Conservation (phyloP, 106 monocot genomes). For the Gastrodia elata region DNA sequence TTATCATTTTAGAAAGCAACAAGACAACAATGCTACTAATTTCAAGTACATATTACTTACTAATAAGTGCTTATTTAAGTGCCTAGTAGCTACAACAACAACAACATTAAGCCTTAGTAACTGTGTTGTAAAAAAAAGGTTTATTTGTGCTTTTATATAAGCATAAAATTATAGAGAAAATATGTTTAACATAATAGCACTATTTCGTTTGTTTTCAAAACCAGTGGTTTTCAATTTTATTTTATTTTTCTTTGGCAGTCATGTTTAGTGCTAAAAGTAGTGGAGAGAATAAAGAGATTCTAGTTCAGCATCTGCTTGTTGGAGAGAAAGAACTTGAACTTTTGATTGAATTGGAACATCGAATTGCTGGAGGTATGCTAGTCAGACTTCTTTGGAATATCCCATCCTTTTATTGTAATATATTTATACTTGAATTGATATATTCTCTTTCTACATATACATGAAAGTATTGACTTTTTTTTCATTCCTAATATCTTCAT, state of each 20-base stretch:
- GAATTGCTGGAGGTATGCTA: conserved; percentile 46
- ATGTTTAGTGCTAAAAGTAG: conserved; percentile 33
- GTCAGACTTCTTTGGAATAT: neutral
- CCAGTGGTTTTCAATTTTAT: neutral
- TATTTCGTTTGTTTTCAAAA: too few relatives aligned
- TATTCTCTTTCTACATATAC: neutral
- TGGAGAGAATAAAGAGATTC: conserved; percentile 54
- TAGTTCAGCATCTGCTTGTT: conserved; percentile 94
- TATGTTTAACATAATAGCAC: too few relatives aligned
- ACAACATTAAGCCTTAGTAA: too few relatives aligned
- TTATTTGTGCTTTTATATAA: too few relatives aligned
- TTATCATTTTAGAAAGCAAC: too few relatives aligned
- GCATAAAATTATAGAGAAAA: too few relatives aligned
- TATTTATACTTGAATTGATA: neutral
- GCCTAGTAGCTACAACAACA: too few relatives aligned
- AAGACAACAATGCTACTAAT: too few relatives aligned
- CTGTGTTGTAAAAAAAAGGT: too few relatives aligned
- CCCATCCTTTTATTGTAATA: neutral
- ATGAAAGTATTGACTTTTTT: neutral
- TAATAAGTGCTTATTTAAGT: too few relatives aligned
- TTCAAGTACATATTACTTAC: too few relatives aligned
- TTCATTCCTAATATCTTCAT: neutral
- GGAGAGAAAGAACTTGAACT: conserved; percentile 61
- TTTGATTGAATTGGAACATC: conserved; percentile 60
- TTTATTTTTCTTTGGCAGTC: conserved; percentile 21